phyloP scores from a whole-genome alignment of 805 yeast species.

The Grigorovia yakushimaensis region DNA sequence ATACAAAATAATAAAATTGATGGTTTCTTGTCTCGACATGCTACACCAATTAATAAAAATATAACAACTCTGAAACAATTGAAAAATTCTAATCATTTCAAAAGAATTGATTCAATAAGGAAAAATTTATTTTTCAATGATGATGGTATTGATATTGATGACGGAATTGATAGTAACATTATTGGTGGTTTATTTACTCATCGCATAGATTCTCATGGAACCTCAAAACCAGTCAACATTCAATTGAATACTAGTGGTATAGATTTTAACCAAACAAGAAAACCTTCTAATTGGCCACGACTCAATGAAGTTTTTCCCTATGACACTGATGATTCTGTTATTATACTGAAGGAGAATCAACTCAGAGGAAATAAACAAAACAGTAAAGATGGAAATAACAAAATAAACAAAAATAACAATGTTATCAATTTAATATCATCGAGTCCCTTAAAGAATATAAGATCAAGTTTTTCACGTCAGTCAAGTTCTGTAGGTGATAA shows the following conservation, averaged over 20 bases:
- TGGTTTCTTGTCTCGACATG: constrained; percentile 13
- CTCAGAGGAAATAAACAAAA: background rate
- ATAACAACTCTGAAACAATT: constrained; percentile 5
- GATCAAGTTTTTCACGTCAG: background rate
- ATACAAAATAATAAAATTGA: constrained; percentile 21
- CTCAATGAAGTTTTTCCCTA: background rate
- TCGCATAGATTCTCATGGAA: no score
- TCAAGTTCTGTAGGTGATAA: background rate
- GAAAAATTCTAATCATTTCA: background rate
- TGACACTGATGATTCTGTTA: constrained; percentile 11
- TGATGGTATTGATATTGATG: constrained; percentile 7
- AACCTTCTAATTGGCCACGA: background rate
- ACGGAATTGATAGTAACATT: constrained; percentile 4
- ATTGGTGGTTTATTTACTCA: no score
- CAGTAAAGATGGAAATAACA: background rate
- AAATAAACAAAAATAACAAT: background rate
- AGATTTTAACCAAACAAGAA: background rate
- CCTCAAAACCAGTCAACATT: no score
- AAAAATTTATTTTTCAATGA: constrained; percentile 12
- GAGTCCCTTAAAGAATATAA: background rate
- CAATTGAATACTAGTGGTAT: background rate
- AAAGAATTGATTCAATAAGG: constrained; percentile 4
- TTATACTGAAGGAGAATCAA: constrained; percentile 12
- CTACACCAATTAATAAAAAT: constrained; percentile 13
- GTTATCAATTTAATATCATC: background rate